These are phyloP conservation scores for Talaromyces thailandensis DNA, from an alignment of 495 filamentous ascomycete genomes.

Conservation along the genomic window DNA sequence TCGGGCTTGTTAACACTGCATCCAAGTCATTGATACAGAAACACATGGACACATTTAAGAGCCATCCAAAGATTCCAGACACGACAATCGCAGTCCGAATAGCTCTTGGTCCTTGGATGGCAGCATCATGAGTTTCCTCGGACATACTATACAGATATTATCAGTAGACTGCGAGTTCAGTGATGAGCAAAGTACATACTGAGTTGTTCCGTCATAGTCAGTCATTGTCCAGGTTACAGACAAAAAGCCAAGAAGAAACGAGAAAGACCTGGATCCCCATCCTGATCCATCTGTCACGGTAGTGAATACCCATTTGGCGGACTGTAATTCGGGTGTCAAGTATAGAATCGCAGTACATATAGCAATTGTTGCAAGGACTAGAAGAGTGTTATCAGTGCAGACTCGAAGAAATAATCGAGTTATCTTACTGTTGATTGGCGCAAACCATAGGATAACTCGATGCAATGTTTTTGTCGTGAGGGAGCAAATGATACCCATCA, in stretches of 20 bases:
- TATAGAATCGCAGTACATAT: slow-evolving; percentile 56
- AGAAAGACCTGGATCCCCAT: slow-evolving; percentile 55
- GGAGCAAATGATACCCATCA: slow-evolving; percentile 56
- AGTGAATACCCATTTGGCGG: slow-evolving; percentile 58
- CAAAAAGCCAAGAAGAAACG: slow-evolving; percentile 59
- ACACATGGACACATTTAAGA: slow-evolving; percentile 59
- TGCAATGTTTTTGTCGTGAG: slow-evolving; percentile 56
- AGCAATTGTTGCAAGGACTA: slow-evolving; percentile 45
- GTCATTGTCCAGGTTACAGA: slow-evolving; percentile 73
- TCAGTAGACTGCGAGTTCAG: background rate
- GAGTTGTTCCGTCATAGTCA: slow-evolving; percentile 66
- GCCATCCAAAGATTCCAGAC: slow-evolving; percentile 55
- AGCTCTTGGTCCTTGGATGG: slow-evolving; percentile 54
- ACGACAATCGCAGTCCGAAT: slow-evolving; percentile 56
- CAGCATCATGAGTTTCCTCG: slow-evolving; percentile 65
- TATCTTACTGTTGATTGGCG: slow-evolving; percentile 56
- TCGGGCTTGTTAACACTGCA: slow-evolving; percentile 48
- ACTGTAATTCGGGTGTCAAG: slow-evolving; percentile 54
- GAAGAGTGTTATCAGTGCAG: background rate
- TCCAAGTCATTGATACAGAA: slow-evolving; percentile 63
- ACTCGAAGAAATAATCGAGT: background rate
- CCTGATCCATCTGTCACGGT: slow-evolving; percentile 58
- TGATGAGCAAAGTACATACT: slow-evolving; percentile 31
- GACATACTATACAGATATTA: slow-evolving; percentile 44
- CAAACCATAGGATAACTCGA: slow-evolving; percentile 60